Percentiles rank a stretch among this genome's conserved stretches.
Conservation (phyloP, 192 early-diverging fungal species). For the Rhizoclosmatium sp. region DNA sequence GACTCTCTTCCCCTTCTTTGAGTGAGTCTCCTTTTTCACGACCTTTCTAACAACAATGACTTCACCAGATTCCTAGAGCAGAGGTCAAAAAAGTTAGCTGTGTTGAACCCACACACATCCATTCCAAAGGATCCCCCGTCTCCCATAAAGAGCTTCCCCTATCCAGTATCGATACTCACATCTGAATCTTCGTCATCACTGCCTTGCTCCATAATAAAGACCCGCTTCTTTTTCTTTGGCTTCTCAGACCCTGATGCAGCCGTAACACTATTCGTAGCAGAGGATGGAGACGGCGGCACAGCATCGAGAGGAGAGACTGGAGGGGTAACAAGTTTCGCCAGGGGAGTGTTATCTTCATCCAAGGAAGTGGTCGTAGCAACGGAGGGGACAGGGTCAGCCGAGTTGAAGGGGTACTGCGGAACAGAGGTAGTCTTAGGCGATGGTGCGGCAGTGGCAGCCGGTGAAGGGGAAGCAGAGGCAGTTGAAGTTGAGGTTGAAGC, state of each 20-base stretch:
- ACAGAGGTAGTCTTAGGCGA: background rate
- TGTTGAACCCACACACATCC: background rate
- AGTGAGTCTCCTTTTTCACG: background rate
- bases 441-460: background rate
- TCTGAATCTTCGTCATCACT: constrained; percentile 9
- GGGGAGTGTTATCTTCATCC: background rate
- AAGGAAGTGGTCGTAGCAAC: background rate
- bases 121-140: too few species aligned
- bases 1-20: background rate
- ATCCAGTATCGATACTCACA: background rate
- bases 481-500: background rate
- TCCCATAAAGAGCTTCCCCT: too few species aligned
- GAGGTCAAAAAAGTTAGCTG: background rate
- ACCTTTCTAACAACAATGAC: constrained; percentile 17
- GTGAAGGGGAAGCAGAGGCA: background rate
- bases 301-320: background rate
- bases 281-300: background rate
- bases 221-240: constrained; percentile 5
- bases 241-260: background rate
- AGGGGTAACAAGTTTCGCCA: background rate
- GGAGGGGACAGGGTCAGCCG: background rate
- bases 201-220: constrained; percentile 7
- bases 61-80: background rate
- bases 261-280: background rate
- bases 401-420: background rate